Evolutionary conservation across 2,329 filamentous ascomycete species (phyloP).

Genomic region (Blastomyces gilchristii): DNA sequence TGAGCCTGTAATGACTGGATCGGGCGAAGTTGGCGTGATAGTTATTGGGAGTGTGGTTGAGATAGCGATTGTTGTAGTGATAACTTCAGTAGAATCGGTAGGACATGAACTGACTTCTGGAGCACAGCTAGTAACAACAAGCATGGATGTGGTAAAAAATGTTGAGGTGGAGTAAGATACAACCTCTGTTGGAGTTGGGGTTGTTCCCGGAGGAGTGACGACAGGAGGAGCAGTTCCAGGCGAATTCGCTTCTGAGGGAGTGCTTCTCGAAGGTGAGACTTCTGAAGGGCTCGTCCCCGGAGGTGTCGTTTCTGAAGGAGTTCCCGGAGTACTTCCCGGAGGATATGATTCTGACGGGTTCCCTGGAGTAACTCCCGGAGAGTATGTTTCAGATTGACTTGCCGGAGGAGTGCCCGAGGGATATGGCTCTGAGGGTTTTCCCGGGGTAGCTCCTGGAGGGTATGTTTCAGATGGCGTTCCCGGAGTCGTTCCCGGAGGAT

Average conservation of each 20-base stretch:
- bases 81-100: conserved; percentile 38
- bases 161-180: conserved; percentile 27
- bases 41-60: conserved; percentile 50
- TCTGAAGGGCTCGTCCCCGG: background rate
- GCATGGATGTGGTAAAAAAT: conserved; percentile 27
- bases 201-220: conserved; percentile 29
- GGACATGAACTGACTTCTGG: conserved; percentile 42
- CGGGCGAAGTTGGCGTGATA: conserved; percentile 11
- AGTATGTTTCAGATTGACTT: background rate
- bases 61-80: conserved; percentile 47
- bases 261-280: background rate
- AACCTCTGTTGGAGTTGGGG: conserved; percentile 19
- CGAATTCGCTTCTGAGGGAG: background rate
- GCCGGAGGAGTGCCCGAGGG: background rate
- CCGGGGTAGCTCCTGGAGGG: background rate
- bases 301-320: background rate
- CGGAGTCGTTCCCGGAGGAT: background rate
- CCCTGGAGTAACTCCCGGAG: background rate
- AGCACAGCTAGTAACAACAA: conserved; percentile 34
- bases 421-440: background rate
- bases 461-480: background rate
- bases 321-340: background rate
- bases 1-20: background rate
- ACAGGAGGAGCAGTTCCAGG: conserved; percentile 13
- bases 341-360: background rate